Conservation (phyloP, 2,329 filamentous ascomycete genomes). For the Blastomyces emzantsi region DNA sequence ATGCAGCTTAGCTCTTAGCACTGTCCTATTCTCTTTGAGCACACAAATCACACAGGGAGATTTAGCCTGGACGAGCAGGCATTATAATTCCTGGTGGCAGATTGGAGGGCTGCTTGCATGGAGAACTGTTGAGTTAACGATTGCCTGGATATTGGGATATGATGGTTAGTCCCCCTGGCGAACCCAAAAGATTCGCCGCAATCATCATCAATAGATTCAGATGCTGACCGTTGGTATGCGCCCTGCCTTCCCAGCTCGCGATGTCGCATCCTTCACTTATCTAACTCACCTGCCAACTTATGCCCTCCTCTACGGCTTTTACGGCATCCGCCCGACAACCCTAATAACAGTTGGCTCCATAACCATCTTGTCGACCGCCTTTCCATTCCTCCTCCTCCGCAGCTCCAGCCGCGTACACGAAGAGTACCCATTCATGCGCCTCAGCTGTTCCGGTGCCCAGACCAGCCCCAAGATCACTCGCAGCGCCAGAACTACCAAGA, state of each 20-base stretch:
- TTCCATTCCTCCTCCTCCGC: conserved; percentile 69
- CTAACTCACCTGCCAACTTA: conserved; percentile 67
- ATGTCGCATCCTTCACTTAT: conserved; percentile 56
- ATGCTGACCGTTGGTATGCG: not conserved
- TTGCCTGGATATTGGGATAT: conserved; percentile 65
- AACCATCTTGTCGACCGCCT: conserved; percentile 57
- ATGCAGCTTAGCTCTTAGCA: conserved; percentile 53
- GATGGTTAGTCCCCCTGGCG: conserved; percentile 41
- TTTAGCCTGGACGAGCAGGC: conserved; percentile 57
- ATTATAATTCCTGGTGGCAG: conserved; percentile 53
- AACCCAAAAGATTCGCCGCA: not conserved
- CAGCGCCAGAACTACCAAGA: conserved; percentile 20
- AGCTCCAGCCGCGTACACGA: conserved; percentile 47
- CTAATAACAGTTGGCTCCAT: conserved; percentile 55
- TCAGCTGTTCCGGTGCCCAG: conserved; percentile 35
- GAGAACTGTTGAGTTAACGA: conserved; percentile 56
- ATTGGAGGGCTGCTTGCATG: conserved; percentile 47
- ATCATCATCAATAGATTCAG: not conserved
- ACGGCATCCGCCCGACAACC: conserved; percentile 55
- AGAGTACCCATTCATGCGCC: not conserved
- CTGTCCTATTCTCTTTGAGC: conserved; percentile 54
- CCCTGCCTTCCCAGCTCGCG: conserved; percentile 43
- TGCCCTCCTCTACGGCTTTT: conserved; percentile 70
- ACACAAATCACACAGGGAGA: conserved; percentile 55
- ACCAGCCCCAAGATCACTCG: conserved; percentile 36